phyloP scores from a whole-genome alignment of 805 yeast genomes.

The Candida bentonensis region DNA sequence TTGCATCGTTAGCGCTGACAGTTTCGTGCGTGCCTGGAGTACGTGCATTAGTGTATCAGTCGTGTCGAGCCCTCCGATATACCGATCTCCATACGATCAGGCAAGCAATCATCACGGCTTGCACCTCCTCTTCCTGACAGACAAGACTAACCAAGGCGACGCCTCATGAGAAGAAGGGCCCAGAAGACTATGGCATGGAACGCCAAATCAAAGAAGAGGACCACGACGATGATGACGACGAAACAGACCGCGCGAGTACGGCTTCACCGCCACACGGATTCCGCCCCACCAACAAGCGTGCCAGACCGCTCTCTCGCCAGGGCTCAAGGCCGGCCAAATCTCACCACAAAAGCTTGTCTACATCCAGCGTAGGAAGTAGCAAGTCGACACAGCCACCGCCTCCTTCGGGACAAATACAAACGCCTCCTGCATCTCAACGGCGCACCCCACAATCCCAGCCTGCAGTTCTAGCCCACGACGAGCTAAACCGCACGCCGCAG shows the following conservation, averaged over 20 bases:
- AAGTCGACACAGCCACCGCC: neutral
- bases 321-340: neutral
- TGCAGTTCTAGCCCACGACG: neutral
- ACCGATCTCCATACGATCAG: too few species aligned
- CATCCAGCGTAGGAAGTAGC: neutral
- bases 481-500: neutral
- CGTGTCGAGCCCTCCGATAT: too few species aligned
- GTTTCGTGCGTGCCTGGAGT: too few species aligned
- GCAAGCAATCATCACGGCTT: too few species aligned
- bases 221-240: slow-evolving; percentile 10
- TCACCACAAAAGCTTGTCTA: neutral
- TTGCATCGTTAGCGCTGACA: too few species aligned
- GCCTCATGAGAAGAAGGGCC: slow-evolving; percentile 4
- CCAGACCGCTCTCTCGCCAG: neutral
- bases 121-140: too few species aligned
- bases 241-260: neutral
- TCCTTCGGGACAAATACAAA: neutral
- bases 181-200: slow-evolving; percentile 1
- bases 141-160: neutral
- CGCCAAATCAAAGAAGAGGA: slow-evolving; percentile 4
- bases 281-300: neutral
- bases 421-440: neutral
- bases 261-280: neutral
- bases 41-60: too few species aligned
- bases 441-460: neutral